Evolutionary conservation across 495 filamentous ascomycete genomes (phyloP), one percentile per base, ranked within the genome.

Genomic region (Penicillium cinerascens): DNA sequence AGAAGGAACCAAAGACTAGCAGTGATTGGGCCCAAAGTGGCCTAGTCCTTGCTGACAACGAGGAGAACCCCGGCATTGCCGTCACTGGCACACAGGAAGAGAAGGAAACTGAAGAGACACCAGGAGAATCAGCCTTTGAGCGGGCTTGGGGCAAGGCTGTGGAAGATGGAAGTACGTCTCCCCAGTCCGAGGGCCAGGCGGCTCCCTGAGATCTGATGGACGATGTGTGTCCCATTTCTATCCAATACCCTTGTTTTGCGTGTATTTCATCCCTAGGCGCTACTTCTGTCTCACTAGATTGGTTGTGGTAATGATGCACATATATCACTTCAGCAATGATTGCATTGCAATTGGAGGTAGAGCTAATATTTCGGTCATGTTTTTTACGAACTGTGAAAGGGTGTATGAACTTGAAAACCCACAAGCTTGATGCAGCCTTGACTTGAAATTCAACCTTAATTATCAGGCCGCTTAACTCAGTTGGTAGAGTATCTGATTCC

Each of bases 131-230:
- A 2, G 64, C 69, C 13, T 74, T 76, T 44, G 74, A 77, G 55
- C 52, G 57, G 36, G 74, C 73, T 15, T 77, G 74, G 74, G 73
- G 71, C 3, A 76, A 73, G 49, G 74, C 72, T 4, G 63, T 71
- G 6, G 66, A 71, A 37, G 61, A 66, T 25, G 50, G 61, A 49
- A 44, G 47, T 4, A 7, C 38, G 16, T 27, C 58, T n/a, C 33
- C 51, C 0, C 54, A 49, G 48, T 33, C 33, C 1, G 48, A 53
- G 33, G 33, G 17, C 9, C 47, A 55, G 35, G 16, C 47, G 23
- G 9, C 36, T 23, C 26, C 43, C 15, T 58, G 44, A 45, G 15
- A n/a, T 16, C 17, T 38, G 6, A n/a, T 43, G 6, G 29, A 26
- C 18, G 11, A 29, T 51, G 21, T 51, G 13, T 52, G 17, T 45